Evolutionary conservation across 495 filamentous ascomycete genomes (phyloP).

Genomic region (Lasiosphaeris hirsuta): DNA sequence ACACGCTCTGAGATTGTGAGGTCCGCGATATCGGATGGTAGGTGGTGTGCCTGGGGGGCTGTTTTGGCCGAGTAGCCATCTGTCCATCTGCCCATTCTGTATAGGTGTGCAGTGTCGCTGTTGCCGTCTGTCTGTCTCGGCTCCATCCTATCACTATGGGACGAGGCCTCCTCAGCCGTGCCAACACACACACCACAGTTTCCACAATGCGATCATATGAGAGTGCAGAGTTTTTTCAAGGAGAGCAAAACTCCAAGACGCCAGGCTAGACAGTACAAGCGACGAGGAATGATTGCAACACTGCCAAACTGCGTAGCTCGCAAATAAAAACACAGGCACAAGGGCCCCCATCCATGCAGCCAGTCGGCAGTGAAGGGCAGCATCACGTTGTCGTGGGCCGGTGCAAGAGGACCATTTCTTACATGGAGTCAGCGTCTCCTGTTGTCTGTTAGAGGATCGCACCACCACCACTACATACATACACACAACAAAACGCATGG

Average conservation of each 20-base stretch:
- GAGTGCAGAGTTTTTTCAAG: neutral
- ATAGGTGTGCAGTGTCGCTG: no score
- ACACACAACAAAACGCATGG: no score
- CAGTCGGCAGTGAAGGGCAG: neutral
- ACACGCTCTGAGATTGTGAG: neutral
- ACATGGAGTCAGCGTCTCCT: no score
- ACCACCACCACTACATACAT: no score
- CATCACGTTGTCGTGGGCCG: slow-evolving; percentile 3
- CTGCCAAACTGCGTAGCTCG: no score
- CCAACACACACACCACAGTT: neutral
- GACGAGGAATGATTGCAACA: neutral
- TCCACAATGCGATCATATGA: neutral
- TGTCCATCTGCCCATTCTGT: no score
- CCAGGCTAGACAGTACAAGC: neutral
- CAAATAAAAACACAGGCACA: no score
- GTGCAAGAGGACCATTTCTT: neutral
- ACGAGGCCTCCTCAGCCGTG: slow-evolving; percentile 4
- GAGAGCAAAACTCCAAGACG: neutral
- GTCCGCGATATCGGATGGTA: slow-evolving; percentile 1
- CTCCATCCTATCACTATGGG: neutral
- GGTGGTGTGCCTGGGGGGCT: slow-evolving; percentile 6
- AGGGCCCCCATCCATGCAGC: no score
- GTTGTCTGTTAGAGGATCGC: neutral
- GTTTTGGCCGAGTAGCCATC: neutral
- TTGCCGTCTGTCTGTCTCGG: no score